Conservation (phyloP, 257 asterid species). For the Plantago major region DNA sequence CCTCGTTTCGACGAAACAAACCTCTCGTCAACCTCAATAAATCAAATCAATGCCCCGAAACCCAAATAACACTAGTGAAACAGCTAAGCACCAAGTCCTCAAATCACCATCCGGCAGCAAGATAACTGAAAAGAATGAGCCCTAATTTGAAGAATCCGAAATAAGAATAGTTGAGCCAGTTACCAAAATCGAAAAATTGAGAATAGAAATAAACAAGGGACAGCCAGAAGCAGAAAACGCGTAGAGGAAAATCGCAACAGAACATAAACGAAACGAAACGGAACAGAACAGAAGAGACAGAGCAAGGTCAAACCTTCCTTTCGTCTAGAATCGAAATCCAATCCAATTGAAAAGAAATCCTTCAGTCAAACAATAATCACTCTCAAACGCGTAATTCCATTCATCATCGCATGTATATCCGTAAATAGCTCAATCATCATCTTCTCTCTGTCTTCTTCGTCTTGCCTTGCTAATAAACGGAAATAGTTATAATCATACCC, state of each 20-base stretch:
- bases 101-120: neutral
- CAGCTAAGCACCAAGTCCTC: neutral
- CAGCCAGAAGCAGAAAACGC: no score
- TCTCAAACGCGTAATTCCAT: neutral
- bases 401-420: neutral
- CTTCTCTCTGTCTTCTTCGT: neutral
- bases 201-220: no score
- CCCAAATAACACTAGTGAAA: slow-evolving; percentile 12
- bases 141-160: no score
- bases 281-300: neutral
- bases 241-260: no score
- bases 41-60: slow-evolving; percentile 4
- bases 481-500: neutral
- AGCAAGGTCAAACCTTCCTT: neutral
- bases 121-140: no score
- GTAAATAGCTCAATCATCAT: neutral
- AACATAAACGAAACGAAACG: no score
- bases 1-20: neutral
- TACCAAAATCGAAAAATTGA: no score
- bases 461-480: neutral
- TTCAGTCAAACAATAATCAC: slow-evolving; percentile 8
- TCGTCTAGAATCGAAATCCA: neutral
- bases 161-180: no score
- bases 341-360: neutral
- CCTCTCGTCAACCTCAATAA: slow-evolving; percentile 14